These are phyloP conservation scores for Thraustotheca clavata DNA, from an alignment of 352 stramenopile genomes.

Conservation along the genomic window DNA sequence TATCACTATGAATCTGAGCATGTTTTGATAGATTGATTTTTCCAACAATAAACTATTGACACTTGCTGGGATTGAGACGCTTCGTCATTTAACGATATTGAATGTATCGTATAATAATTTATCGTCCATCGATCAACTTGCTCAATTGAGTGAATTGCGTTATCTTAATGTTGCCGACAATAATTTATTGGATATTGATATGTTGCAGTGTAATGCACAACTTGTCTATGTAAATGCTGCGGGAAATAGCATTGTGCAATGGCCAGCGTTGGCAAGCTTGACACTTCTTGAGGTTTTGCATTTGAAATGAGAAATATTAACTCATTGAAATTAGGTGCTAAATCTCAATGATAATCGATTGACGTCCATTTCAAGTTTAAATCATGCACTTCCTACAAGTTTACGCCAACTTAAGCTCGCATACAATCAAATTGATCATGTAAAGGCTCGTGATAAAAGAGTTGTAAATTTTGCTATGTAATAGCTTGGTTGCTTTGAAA, in stretches of 20 bases:
- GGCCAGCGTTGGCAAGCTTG: constrained; percentile 37
- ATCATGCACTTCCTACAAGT: constrained; percentile 29
- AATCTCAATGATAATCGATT: constrained; percentile 58
- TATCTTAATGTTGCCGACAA: constrained; percentile 54
- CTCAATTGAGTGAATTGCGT: constrained; percentile 29
- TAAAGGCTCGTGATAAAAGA: constrained; percentile 16
- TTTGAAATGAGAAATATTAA: background rate
- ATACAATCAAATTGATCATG: constrained; percentile 57
- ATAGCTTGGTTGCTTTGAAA: constrained; percentile 43
- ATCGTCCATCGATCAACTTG: constrained; percentile 33
- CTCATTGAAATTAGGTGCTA: constrained; percentile 30
- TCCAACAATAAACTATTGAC: constrained; percentile 46
- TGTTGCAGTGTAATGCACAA: constrained; percentile 25
- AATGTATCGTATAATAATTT: constrained; percentile 48
- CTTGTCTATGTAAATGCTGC: constrained; percentile 46
- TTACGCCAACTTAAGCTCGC: constrained; percentile 40
- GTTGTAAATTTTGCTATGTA: background rate
- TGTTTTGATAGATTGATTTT: constrained; percentile 36
- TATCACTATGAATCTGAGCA: background rate
- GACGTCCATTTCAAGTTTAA: constrained; percentile 26
- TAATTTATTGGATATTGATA: constrained; percentile 39
- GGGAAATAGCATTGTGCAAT: constrained; percentile 48
- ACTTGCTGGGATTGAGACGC: constrained; percentile 42
- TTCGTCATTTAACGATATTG: constrained; percentile 35
- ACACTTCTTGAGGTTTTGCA: constrained; percentile 35